These are phyloP conservation scores for Pleurotus sapidus DNA, from an alignment of 768 basidiomycete genomes.

Conservation along the genomic window DNA sequence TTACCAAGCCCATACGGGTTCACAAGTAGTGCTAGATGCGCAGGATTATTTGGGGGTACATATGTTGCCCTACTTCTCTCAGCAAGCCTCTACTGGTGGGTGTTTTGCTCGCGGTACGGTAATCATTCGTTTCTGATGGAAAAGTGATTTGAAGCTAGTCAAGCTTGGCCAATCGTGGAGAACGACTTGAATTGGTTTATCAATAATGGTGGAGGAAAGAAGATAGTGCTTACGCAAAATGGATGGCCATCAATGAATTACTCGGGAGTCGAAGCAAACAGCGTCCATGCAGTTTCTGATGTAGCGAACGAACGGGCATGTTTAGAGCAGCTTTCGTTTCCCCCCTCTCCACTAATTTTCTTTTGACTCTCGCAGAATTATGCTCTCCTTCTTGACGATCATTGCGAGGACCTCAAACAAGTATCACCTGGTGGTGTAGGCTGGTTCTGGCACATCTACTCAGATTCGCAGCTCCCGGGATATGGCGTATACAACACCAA, in stretches of 20 bases:
- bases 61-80: conserved; percentile 68
- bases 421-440: conserved; percentile 63
- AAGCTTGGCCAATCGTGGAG: conserved; percentile 61
- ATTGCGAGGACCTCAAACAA: conserved; percentile 61
- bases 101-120: not conserved
- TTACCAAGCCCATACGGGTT: conserved; percentile 48
- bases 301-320: conserved; percentile 58
- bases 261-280: conserved; percentile 61
- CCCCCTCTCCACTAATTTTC: not conserved
- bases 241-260: conserved; percentile 75
- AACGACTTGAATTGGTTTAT: conserved; percentile 67
- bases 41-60: conserved; percentile 66
- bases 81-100: conserved; percentile 52
- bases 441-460: conserved; percentile 82
- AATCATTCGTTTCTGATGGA: not conserved
- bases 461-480: conserved; percentile 60
- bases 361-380: conserved; percentile 57
- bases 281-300: conserved; percentile 54
- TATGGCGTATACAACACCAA: conserved; percentile 61
- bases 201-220: conserved; percentile 58
- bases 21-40: conserved; percentile 51
- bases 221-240: conserved; percentile 76
- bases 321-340: not conserved
- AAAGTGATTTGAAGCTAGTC: conserved; percentile 35
- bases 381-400: conserved; percentile 56